These are phyloP conservation scores for Suhomyces chickasaworum DNA, from an alignment of 1,139 yeast genomes.

Conservation along the genomic window DNA sequence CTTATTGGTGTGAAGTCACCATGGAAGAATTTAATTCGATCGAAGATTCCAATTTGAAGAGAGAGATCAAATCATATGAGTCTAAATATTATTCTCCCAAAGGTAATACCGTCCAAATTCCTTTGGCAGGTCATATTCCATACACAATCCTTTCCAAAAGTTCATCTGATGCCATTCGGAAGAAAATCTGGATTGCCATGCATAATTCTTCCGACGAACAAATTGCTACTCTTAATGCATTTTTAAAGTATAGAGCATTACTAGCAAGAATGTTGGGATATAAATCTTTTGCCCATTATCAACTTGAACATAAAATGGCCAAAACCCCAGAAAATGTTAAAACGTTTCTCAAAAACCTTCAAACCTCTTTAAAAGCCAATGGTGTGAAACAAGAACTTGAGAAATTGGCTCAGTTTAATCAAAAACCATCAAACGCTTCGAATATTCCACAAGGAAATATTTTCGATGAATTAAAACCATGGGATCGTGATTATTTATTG, in stretches of 20 bases:
- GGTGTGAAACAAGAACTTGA: conserved; percentile 62
- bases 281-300: conserved; percentile 74
- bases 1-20: conserved; percentile 42
- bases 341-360: conserved; percentile 64
- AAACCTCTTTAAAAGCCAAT: conserved; percentile 44
- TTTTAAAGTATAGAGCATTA: conserved; percentile 67
- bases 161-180: conserved; percentile 58
- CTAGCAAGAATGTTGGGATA: conserved; percentile 78
- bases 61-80: conserved; percentile 33
- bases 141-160: conserved; percentile 65
- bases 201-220: conserved; percentile 64
- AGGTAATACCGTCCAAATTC: conserved; percentile 46
- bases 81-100: conserved; percentile 14
- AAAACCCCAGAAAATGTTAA: conserved; percentile 74
- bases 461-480: conserved; percentile 61
- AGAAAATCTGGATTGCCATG: conserved; percentile 71
- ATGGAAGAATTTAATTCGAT: conserved; percentile 35
- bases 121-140: conserved; percentile 70
- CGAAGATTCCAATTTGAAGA: conserved; percentile 24
- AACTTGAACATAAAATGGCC: conserved; percentile 89
- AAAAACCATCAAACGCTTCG: conserved; percentile 18
- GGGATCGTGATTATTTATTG: conserved; percentile 85
- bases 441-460: no score
- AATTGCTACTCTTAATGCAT: conserved; percentile 55
- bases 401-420: conserved; percentile 41